Conservation (phyloP, 2,329 filamentous ascomycete species). For the Cladosporium halotolerans region DNA sequence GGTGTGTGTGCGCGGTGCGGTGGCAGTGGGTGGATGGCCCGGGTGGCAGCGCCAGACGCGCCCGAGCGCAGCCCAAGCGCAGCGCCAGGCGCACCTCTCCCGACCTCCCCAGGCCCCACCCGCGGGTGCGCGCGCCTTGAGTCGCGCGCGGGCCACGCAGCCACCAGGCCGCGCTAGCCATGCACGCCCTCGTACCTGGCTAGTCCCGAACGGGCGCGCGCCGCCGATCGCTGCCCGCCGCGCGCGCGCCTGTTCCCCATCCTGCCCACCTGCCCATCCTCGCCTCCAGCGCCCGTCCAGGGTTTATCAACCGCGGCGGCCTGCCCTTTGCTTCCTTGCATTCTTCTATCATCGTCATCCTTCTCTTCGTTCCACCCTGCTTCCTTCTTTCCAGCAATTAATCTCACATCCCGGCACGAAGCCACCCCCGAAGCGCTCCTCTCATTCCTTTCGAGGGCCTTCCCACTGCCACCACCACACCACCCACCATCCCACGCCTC, state of each 20-base stretch:
- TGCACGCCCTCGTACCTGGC: slow-evolving; percentile 19
- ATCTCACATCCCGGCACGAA: slow-evolving; percentile 2
- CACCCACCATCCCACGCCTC: slow-evolving; percentile 13
- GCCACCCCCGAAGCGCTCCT: slow-evolving; percentile 4
- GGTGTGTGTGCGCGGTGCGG: no score
- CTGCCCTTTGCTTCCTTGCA: slow-evolving; percentile 20
- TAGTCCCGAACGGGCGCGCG: slow-evolving; percentile 17
- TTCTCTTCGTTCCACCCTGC: slow-evolving; percentile 16
- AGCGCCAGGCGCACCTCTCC: slow-evolving; percentile 13
- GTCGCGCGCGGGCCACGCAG: slow-evolving; percentile 19
- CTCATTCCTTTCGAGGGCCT: slow-evolving; percentile 15
- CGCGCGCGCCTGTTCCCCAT: no score
- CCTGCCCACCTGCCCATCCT: slow-evolving; percentile 15
- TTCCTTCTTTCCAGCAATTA: slow-evolving; percentile 19
- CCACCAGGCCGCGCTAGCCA: slow-evolving; percentile 12
- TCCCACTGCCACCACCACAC: slow-evolving; percentile 15
- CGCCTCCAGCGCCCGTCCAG: slow-evolving; percentile 22
- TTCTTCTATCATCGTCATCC: slow-evolving; percentile 20
- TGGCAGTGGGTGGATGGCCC: no score
- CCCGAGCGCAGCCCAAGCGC: neutral
- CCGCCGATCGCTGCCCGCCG: no score
- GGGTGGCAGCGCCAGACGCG: neutral
- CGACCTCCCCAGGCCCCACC: slow-evolving; percentile 21
- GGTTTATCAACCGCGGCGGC: slow-evolving; percentile 25
- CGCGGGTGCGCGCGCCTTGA: slow-evolving; percentile 15